Evolutionary conservation across 176 grass and related monocot genomes (phyloP), one percentile per base, ranked within the genome.

Genomic region (Paspalum vaginatum): DNA sequence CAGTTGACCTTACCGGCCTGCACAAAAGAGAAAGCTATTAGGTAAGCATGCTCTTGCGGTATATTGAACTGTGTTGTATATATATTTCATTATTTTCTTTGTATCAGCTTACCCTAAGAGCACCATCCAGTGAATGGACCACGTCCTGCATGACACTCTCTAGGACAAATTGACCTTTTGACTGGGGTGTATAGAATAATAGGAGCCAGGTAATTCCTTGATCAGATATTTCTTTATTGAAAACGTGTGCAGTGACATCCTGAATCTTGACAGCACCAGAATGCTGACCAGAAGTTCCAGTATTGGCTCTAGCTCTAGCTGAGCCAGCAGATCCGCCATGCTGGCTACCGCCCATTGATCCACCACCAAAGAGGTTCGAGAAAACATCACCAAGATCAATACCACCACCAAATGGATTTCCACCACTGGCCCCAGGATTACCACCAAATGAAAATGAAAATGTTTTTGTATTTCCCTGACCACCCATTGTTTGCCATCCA

Each of bases 371-470:
- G 3, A 95, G n/a, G 51, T 93, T 92, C 12, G 92, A 91, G 76
- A 98, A 98, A 49, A 98, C 86, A 90, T 98, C 84, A 76, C 92
- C 84, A 68, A 95, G 18, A 88, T 87, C 81, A 54, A 89, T 91
- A 39, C 84, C 68, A 17, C 68, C 68, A 51, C 68, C 86, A 86
- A 92, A 91, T 64, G 88, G 90, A 62, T 81, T 92, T 83, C 90
- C 88, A 38, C 86, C 79, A 12, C 82, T 54, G n/a, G 76, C 67
- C 70, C 74, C 80, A 75, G 55, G 70, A 43, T 89, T 81, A 18
- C 86, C 86, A 78, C 92, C 86, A 93, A 98, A 98, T 27, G 92
- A 93, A 79, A 98, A 98, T 26, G 95, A 93, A 83, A 91, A 98
- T 20, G 89, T 68, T 86, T 79, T 92, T 16, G 71, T 17, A 80